A percentile compares a stretch with the other conserved stretches of the same genome.
phyloP scores from a whole-genome alignment of 2,329 filamentous ascomycete species.

The Zasmidium angulare region DNA sequence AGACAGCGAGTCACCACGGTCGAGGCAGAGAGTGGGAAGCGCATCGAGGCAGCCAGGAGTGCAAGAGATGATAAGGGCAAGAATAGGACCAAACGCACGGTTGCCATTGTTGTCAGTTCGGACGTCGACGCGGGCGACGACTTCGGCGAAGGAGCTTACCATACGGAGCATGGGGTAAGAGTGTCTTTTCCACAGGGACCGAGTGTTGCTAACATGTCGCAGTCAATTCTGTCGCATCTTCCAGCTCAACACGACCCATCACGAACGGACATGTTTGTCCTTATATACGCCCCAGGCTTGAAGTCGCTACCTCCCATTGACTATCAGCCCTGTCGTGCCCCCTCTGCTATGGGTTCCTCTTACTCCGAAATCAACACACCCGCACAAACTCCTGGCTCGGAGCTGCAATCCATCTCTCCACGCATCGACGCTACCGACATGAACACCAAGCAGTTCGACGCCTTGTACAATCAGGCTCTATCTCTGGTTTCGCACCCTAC shows the following conservation, averaged over 20 bases:
- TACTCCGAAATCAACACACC: slow-evolving; percentile 80
- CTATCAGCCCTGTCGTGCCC: slow-evolving; percentile 42
- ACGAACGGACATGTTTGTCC: slow-evolving; percentile 74
- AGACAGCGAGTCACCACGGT: slow-evolving; percentile 41
- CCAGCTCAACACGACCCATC: slow-evolving; percentile 73
- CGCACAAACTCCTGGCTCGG: slow-evolving; percentile 63
- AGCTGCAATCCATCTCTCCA: slow-evolving; percentile 48
- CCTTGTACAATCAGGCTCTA: slow-evolving; percentile 76
- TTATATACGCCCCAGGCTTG: slow-evolving; percentile 84
- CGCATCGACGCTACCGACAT: slow-evolving; percentile 38
- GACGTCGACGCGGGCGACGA: slow-evolving; percentile 63
- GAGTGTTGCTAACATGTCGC: slow-evolving; percentile 24
- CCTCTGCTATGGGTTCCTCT: slow-evolving; percentile 71
- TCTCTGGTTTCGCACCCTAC: slow-evolving; percentile 78
- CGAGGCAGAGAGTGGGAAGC: slow-evolving; percentile 26
- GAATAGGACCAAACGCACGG: slow-evolving; percentile 59
- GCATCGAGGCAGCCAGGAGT: slow-evolving; percentile 20
- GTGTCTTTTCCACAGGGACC: slow-evolving; percentile 1
- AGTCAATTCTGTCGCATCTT: slow-evolving; percentile 79
- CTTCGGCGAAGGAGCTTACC: slow-evolving; percentile 54
- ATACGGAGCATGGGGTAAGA: slow-evolving; percentile 79
- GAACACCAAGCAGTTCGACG: slow-evolving; percentile 62
- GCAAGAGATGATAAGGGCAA: slow-evolving; percentile 22
- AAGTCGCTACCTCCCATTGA: slow-evolving; percentile 49
- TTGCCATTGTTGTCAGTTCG: slow-evolving; percentile 86